A percentile compares a stretch with the other conserved stretches of the same genome.
These are phyloP conservation scores for Thielaviopsis musarum DNA, from an alignment of 2,329 filamentous ascomycete genomes.

Conservation along the genomic window DNA sequence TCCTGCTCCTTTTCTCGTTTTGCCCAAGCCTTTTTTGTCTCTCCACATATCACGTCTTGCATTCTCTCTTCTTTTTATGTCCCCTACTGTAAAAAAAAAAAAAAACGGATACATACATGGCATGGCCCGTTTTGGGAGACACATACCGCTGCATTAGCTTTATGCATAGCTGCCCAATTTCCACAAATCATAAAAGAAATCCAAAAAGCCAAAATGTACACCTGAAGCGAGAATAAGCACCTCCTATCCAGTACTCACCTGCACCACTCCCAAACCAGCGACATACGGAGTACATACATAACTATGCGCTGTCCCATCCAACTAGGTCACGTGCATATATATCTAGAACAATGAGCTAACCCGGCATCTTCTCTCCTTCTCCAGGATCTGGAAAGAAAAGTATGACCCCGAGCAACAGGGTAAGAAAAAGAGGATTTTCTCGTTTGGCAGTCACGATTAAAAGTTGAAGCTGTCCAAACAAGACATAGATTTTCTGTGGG, in stretches of 20 bases:
- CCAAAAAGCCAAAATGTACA: constrained; percentile 6
- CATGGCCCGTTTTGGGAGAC: no score
- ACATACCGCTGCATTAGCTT: no score
- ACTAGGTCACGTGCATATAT: background rate
- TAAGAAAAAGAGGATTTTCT: constrained; percentile 23
- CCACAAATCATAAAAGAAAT: constrained; percentile 13
- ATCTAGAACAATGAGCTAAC: background rate
- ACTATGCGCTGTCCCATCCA: background rate
- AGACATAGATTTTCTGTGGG: background rate
- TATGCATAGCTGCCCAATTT: constrained; percentile 5
- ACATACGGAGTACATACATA: no score
- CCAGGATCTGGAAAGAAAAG: constrained; percentile 97
- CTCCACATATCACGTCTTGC: no score
- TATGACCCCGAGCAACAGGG: constrained; percentile 41
- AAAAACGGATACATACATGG: no score
- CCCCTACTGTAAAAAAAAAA: no score
- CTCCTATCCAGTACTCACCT: no score
- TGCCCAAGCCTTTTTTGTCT: no score
- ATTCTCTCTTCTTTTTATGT: no score
- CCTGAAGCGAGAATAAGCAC: no score
- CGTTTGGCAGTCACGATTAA: background rate
- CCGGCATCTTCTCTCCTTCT: background rate
- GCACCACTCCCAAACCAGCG: no score
- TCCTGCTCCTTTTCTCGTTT: no score
- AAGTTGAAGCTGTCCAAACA: background rate